Percentiles rank a stretch among this genome's conserved stretches.
Conservation (phyloP, 768 basidiomycete species). For the Epithele typhae region DNA sequence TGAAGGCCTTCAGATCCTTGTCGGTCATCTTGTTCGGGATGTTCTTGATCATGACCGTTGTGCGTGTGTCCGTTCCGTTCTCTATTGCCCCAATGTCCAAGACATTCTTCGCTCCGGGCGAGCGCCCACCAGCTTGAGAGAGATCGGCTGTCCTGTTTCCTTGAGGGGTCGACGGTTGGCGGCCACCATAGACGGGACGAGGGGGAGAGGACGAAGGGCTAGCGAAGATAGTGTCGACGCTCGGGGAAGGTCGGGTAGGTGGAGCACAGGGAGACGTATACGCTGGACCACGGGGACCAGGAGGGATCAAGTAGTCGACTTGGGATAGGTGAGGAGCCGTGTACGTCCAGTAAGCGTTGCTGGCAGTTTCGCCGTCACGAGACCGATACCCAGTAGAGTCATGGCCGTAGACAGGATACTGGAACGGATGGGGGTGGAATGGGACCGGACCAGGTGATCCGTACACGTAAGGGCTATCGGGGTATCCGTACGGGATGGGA, state of each 20-base stretch:
- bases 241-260: too few species aligned
- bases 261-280: too few species aligned
- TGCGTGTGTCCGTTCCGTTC: constrained; percentile 72
- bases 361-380: not conserved
- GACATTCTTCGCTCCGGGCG: constrained; percentile 37
- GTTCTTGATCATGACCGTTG: constrained; percentile 89
- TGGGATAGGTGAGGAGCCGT: constrained; percentile 7
- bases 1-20: constrained; percentile 62
- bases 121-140: not conserved
- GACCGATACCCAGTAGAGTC: constrained; percentile 1
- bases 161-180: not conserved
- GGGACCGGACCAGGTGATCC: not conserved
- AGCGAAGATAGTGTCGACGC: too few species aligned
- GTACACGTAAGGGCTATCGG: constrained; percentile 6
- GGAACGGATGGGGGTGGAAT: constrained; percentile 4
- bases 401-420: constrained; percentile 5
- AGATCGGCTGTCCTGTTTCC: not conserved
- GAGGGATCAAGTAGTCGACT: constrained; percentile 14
- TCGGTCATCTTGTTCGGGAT: constrained; percentile 92
- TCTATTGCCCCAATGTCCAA: constrained; percentile 71
- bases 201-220: too few species aligned
- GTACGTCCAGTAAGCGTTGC: constrained; percentile 9
- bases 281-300: not conserved
- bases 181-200: constrained; percentile 3
- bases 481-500: constrained; percentile 2